Conservation (phyloP, 352 stramenopile species). For the Pythium periplocum region DNA sequence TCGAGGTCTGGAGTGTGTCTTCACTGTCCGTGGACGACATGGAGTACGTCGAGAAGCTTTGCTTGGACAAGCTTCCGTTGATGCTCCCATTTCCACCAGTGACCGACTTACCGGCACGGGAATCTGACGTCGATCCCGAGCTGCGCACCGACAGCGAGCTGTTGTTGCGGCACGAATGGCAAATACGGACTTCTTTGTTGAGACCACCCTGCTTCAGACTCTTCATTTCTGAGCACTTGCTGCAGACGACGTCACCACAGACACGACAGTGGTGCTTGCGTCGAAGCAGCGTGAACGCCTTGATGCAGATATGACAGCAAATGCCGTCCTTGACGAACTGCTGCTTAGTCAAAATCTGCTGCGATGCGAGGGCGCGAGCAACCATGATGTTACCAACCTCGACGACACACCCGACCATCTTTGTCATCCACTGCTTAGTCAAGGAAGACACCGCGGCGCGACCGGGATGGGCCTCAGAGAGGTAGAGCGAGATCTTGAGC, state of each 20-base stretch:
- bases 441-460: conserved; percentile 64
- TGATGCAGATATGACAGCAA: conserved; percentile 68
- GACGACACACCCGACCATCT: conserved; percentile 64
- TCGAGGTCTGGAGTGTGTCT: conserved; percentile 15
- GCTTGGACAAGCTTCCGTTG: conserved; percentile 20
- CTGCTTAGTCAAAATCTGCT: conserved; percentile 63
- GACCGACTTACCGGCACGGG: conserved; percentile 19
- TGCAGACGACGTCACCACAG: conserved; percentile 81
- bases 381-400: conserved; percentile 67
- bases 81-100: background rate
- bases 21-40: conserved; percentile 43
- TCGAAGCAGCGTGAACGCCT: conserved; percentile 68
- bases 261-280: conserved; percentile 85
- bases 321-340: conserved; percentile 76
- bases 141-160: conserved; percentile 60
- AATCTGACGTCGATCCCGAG: conserved; percentile 45
- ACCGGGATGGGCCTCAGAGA: conserved; percentile 72
- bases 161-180: conserved; percentile 50
- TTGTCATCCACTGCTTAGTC: conserved; percentile 80
- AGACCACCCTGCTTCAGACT: conserved; percentile 53
- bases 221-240: conserved; percentile 80
- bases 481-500: conserved; percentile 63
- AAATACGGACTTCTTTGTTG: conserved; percentile 77
- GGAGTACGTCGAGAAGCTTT: conserved; percentile 42
- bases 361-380: conserved; percentile 49